Evolutionary conservation across 116 monocot species (phyloP), one percentile per base, ranked within the genome.

Genomic region (Papilionanthe hybrid): DNA sequence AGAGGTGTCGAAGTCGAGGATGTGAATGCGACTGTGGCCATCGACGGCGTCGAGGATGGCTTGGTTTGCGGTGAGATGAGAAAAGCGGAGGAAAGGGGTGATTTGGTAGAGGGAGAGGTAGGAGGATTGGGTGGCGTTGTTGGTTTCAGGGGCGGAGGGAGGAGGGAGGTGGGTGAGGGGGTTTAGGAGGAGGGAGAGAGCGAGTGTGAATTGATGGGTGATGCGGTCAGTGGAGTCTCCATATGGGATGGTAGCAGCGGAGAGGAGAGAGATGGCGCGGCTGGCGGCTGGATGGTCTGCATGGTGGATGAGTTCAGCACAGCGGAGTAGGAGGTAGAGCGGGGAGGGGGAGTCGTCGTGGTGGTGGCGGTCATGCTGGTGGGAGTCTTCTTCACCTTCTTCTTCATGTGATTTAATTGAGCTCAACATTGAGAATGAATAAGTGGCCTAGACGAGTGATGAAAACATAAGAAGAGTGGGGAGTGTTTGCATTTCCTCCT

Each of bases 51-150:
- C 97, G 37, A 97, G 92, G 42, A 97, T 97, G 78, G 97, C 97
- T 72, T 97, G 97, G 86, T 97, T 97, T 22, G 97, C 97, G 2
- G 97, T 97, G 57, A 97, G 91, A 83, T 97, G 97, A 43, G 91
- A 83, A 86, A 97, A 97, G 32, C 97, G 92, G 78, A 97, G 76
- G 83, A 91, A 97, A 1, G 97, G 97, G 1, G 97, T 91, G 86
- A 97, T 83, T 60, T 97, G 85, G 84, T 94, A 94, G 84, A 94
- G 86, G 32, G 91, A 77, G 75, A 97, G 87, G 83, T 97, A 94
- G 49, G 92, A 82, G 5, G 92, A 86, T 47, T 84, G 85, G 9
- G 85, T 30, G 57, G 79, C 79, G n/a, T 71, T 72, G 25, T 80
- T 27, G 74, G 72, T 45, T 0, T 77, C 15, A 42, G 81, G 1